Percentiles rank a stretch among this genome's conserved stretches.
Evolutionary conservation across 371 early-diverging fungal species (phyloP).

Genomic region (Syncephalastrum sp.): DNA sequence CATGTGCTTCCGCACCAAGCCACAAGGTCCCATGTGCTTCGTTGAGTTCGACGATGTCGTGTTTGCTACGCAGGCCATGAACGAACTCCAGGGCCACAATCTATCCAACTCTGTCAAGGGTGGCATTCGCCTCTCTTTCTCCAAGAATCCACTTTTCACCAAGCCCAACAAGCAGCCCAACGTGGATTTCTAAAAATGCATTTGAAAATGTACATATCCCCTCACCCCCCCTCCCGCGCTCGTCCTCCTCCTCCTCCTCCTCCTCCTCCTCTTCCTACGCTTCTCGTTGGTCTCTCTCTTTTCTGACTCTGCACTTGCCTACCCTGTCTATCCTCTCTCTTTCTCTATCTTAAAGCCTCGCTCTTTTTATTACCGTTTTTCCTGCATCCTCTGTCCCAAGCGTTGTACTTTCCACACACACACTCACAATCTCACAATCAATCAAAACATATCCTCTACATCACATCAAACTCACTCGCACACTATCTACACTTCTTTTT

Average conservation of each 20-base stretch:
- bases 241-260: neutral
- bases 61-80: conserved; percentile 86
- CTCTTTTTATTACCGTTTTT: neutral
- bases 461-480: conserved; percentile 1
- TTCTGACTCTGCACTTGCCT: neutral
- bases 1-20: conserved; percentile 83
- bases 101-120: conserved; percentile 87
- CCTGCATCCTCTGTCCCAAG: too few relatives aligned
- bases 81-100: conserved; percentile 77
- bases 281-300: conserved; percentile 1
- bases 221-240: neutral
- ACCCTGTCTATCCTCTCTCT: neutral
- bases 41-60: conserved; percentile 91
- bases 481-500: neutral
- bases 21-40: conserved; percentile 92
- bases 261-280: neutral
- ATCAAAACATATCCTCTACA: conserved; percentile 1
- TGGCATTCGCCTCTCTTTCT: conserved; percentile 91
- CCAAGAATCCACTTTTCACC: conserved; percentile 90
- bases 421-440: neutral
- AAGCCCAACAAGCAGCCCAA: conserved; percentile 31
- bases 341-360: neutral
- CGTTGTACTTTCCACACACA: neutral
- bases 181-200: conserved; percentile 1
- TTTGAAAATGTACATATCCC: conserved; percentile 18